Conservation (phyloP, 345 rosid species). For the Eucalyptus viminalis region DNA sequence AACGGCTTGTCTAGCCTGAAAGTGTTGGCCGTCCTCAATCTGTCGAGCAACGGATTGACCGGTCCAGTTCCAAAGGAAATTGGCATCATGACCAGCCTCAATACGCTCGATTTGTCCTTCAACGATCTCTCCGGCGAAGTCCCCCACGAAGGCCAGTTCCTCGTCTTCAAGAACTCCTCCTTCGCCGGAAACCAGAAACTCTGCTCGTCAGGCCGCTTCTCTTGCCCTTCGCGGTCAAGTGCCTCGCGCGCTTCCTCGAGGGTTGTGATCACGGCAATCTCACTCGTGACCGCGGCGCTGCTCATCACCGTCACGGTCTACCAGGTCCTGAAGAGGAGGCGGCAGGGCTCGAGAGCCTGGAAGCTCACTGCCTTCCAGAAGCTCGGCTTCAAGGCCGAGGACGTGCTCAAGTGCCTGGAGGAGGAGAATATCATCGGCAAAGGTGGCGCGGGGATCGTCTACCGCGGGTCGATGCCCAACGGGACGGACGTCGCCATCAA, state of each 20-base stretch:
- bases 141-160: constrained; percentile 68
- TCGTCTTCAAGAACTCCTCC: constrained; percentile 55
- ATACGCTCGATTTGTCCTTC: constrained; percentile 63
- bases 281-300: constrained; percentile 22
- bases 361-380: constrained; percentile 77
- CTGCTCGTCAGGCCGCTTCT: constrained; percentile 26
- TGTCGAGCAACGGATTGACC: constrained; percentile 54
- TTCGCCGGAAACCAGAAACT: constrained; percentile 65
- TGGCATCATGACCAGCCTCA: constrained; percentile 57
- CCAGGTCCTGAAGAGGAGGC: constrained; percentile 27
- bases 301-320: constrained; percentile 29
- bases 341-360: constrained; percentile 46
- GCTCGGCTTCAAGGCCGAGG: constrained; percentile 69
- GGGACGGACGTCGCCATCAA: constrained; percentile 74
- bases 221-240: constrained; percentile 24
- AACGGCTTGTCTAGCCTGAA: constrained; percentile 24
- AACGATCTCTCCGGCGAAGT: constrained; percentile 54
- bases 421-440: constrained; percentile 91
- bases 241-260: constrained; percentile 20
- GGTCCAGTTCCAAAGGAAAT: constrained; percentile 64
- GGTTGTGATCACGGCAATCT: constrained; percentile 28
- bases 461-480: constrained; percentile 71
- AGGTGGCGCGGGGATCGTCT: constrained; percentile 91
- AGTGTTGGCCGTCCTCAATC: constrained; percentile 48
- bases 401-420: constrained; percentile 66